Conservation (phyloP, 2,329 filamentous ascomycete genomes). For the Botrytis fabae region DNA sequence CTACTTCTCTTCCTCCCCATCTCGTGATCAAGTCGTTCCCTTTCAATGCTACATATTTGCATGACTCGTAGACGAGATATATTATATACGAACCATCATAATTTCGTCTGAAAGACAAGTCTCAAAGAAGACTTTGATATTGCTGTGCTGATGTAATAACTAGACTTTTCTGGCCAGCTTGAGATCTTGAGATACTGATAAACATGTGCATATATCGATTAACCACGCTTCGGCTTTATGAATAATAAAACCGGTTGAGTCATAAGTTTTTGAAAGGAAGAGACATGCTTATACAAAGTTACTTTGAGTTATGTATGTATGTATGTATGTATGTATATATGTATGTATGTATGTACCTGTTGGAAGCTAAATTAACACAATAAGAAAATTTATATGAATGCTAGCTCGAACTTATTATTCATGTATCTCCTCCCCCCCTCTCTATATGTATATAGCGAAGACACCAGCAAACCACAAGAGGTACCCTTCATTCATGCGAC, state of each 20-base stretch:
- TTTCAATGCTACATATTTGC: not conserved
- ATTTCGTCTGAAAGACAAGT: accelerated
- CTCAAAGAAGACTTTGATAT: not conserved
- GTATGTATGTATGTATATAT: not conserved
- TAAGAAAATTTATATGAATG: not conserved
- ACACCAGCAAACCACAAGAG: not conserved
- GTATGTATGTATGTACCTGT: not conserved
- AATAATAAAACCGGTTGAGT: too few relatives aligned
- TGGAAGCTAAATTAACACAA: not conserved
- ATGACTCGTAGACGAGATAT: not conserved
- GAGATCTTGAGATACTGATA: too few relatives aligned
- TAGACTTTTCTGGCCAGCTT: too few relatives aligned
- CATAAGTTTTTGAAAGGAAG: not conserved
- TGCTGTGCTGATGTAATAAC: too few relatives aligned
- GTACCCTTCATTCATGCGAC: not conserved
- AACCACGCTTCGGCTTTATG: too few relatives aligned
- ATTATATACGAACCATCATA: accelerated
- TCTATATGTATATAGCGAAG: not conserved
- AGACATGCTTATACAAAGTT: not conserved
- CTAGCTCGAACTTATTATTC: not conserved
- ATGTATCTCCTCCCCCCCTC: not conserved
- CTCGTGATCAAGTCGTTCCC: not conserved
- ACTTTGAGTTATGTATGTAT: not conserved
- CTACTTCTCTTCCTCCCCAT: not conserved
- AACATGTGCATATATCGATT: too few relatives aligned